A percentile compares a stretch with the other conserved stretches of the same genome.
phyloP scores from a whole-genome alignment of 306 rosid genomes.

The Inga oerstediana region DNA sequence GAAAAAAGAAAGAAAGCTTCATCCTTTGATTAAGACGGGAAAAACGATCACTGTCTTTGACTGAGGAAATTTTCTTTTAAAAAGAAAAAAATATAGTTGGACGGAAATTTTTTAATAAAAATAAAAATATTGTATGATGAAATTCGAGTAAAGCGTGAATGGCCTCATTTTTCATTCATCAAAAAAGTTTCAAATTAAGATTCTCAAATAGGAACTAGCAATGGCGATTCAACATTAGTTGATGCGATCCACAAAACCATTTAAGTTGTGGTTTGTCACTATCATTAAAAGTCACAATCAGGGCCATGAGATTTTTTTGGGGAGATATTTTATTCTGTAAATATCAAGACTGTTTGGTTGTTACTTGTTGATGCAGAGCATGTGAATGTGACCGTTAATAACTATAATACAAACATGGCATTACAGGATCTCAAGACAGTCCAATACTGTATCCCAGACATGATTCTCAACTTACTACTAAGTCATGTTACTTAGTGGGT shows the following conservation, averaged over 20 bases:
- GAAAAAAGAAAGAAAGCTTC: no score
- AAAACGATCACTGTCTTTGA: no score
- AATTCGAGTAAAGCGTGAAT: background rate
- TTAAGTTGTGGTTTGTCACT: constrained; percentile 8
- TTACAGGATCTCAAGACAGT: background rate
- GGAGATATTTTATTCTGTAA: background rate
- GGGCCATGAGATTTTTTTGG: background rate
- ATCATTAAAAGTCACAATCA: background rate
- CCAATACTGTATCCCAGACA: background rate
- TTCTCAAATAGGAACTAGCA: background rate
- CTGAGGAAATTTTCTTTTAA: background rate
- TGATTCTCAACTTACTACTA: background rate
- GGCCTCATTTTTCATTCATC: background rate
- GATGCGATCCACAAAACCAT: constrained; percentile 22
- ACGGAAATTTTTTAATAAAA: no score
- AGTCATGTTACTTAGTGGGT: background rate
- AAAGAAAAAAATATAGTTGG: no score
- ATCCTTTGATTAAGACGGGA: background rate
- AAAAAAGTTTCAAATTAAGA: constrained; percentile 22
- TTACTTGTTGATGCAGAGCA: background rate
- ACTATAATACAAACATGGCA: background rate
- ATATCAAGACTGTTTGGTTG: background rate
- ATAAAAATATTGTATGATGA: background rate
- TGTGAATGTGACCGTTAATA: background rate
- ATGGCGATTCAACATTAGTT: background rate